Base-by-base conservation (phyloP, 1,139 yeast genomes). In the Zygoascus hellenicus region DNA sequence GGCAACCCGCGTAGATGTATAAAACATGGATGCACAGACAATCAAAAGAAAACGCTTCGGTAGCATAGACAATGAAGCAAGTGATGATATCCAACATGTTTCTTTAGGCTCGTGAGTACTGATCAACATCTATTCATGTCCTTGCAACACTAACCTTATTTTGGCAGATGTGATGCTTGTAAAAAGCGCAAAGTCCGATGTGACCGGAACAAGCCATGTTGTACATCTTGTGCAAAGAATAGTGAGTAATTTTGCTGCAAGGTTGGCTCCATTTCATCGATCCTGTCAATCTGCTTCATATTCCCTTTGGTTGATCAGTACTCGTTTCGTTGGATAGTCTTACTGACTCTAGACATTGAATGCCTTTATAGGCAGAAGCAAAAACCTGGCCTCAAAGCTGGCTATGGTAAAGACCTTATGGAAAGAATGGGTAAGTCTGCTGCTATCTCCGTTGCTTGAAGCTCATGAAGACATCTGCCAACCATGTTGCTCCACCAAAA, bases 361-460 rank as follows among this genome's bases (percentile, higher is more conserved):
- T 56, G 59, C 37, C 46, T 49, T 2, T 56, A 56, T 33, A 43
- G 46, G 14, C 48, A 45, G 13, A 56, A 54, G 39, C 46, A 49
- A 38, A 56, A 54, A 34, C 59, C 59, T 1, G 59, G 59, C 7
- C 46, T 56, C 32, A 50, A 52, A 30, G 53, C 53, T 1, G 59
- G 59, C 19, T 56, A 51, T 40, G 59, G 59, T 7, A 55, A 53
- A 40, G 50, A 51, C 38, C 51, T 55, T 35, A 43, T 44, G 11
- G 53, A 49, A 15, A 41, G 58, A 35, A 43, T 55, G 26, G 48
- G 49, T 42, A 48, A 34, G 48, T 38, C 13, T 13, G 22, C 26
- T 22, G 7, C 7, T 22, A 22, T 22, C 26, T 5, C 26, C 7
- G 6, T 22, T 22, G 7, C 7, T 22, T 22, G 26, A 22, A 7